Evolutionary conservation across 2,329 filamentous ascomycete species (phyloP), one percentile per base, ranked within the genome.

Genomic region (Botrytis fabae): DNA sequence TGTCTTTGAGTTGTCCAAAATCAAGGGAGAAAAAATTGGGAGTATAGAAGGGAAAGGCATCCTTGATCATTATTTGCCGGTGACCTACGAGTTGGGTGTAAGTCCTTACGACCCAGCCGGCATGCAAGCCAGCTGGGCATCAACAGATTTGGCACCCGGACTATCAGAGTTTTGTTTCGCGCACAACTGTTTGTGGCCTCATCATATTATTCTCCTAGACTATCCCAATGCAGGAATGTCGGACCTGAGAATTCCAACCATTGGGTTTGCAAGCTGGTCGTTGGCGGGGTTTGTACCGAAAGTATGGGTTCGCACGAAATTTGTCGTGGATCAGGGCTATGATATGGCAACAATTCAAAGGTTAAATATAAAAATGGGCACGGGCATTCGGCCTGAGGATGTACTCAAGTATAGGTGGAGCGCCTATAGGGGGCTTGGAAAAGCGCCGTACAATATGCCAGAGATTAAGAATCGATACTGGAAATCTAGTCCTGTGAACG

Each of bases 61-160:
- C 2, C 0, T 12, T 0, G 61, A 64, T 44, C 0, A 0, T 4
- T 1, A 0, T 18, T 0, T 64, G 22, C 22, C 61, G 14, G 0
- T 10, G n/a, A 1, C 3, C 9, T 18, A 9, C 35, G 0, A 40
- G 38, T 6, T 8, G 2, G 40, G 7, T 4, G 7, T 5, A 25
- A 40, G 14, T 1, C 12, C 20, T 0, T 60, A 38, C 10, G n/a
- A 38, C 25, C 12, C 38, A 10, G 25, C 12, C 1, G 22, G 14
- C 40, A 46, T 46, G 10, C 38, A 28, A 28, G 14, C 4, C 4
- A 25, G 62, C 20, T 65, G 62, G 62, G 28, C 5, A 44, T 2
- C 0, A 9, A 14, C 18, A 10, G 16, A 2, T 25, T 44, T 64
- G 2, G 25, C 9, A 46, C 9, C 62, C 6, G 62, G 12, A 28